These are phyloP conservation scores for Elsinoe ampelina DNA, from an alignment of 2,329 filamentous ascomycete species.

Conservation along the genomic window DNA sequence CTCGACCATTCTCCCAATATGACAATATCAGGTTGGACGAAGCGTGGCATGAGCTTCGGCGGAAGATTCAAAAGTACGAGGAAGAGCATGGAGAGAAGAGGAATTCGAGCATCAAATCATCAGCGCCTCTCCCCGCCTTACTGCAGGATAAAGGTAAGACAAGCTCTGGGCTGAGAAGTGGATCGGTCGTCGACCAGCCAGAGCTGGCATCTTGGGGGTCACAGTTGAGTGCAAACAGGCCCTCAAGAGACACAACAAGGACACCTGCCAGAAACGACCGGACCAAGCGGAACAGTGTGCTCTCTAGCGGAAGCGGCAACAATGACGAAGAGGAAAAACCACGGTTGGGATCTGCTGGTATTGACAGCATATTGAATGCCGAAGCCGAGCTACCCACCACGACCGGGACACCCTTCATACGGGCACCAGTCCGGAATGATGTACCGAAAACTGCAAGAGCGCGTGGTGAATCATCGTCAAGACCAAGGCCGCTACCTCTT, in stretches of 20 bases:
- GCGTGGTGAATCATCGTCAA: slow-evolving; percentile 14
- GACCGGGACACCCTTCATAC: slow-evolving; percentile 44
- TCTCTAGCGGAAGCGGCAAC: neutral
- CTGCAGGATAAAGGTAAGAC: slow-evolving; percentile 19
- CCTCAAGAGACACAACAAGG: neutral
- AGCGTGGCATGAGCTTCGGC: slow-evolving; percentile 28
- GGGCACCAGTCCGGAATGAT: slow-evolving; percentile 38
- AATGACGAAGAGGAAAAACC: slow-evolving; percentile 12
- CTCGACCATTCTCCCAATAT: slow-evolving; percentile 30
- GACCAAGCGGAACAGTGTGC: neutral
- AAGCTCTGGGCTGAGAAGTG: slow-evolving; percentile 17
- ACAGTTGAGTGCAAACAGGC: neutral
- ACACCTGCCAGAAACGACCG: neutral
- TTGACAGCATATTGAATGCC: slow-evolving; percentile 8
- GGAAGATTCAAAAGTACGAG: slow-evolving; percentile 26
- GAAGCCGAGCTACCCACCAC: slow-evolving; percentile 20
- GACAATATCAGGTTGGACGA: slow-evolving; percentile 29
- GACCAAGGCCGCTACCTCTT: slow-evolving; percentile 29
- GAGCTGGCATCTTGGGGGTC: slow-evolving; percentile 9
- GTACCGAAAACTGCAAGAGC: slow-evolving; percentile 19
- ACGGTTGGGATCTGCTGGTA: slow-evolving; percentile 13
- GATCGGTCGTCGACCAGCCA: slow-evolving; percentile 13
- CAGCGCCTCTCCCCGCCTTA: neutral
- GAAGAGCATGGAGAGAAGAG: slow-evolving; percentile 28
- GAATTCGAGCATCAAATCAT: neutral